These are phyloP conservation scores for Xerophyta viscosa DNA, from an alignment of 106 monocot species.

Conservation along the genomic window DNA sequence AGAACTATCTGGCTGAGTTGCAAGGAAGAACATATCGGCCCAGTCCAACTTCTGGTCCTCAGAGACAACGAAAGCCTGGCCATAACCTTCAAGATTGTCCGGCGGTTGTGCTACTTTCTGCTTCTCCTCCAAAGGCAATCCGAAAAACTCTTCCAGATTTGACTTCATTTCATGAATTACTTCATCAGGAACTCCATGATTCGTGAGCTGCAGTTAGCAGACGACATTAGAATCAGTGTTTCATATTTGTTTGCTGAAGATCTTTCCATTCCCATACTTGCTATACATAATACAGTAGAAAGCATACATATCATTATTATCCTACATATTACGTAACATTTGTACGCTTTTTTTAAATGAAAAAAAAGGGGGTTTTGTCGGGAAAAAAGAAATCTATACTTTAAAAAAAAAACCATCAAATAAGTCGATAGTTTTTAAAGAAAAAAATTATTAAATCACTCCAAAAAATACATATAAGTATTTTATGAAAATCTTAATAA, in stretches of 20 bases:
- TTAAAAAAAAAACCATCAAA: too few species aligned
- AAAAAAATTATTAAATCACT: too few species aligned
- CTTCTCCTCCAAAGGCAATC: conserved; percentile 1
- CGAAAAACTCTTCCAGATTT: background rate
- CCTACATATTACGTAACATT: too few species aligned
- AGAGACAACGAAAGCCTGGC: background rate
- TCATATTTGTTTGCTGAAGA: background rate
- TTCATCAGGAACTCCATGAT: conserved; percentile 5
- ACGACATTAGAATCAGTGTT: background rate
- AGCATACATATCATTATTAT: too few species aligned
- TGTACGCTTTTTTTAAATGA: too few species aligned
- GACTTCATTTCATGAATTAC: conserved; percentile 2
- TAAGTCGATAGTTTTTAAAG: too few species aligned
- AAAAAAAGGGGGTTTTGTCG: too few species aligned
- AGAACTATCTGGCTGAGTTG: background rate
- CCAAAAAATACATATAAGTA: too few species aligned
- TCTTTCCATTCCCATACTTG: background rate
- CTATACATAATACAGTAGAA: too few species aligned
- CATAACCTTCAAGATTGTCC: background rate
- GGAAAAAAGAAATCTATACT: too few species aligned
- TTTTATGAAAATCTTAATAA: too few species aligned
- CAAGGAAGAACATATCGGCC: background rate
- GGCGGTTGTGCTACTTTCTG: background rate
- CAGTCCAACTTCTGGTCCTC: conserved; percentile 5
- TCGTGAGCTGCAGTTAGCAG: background rate